Conservation (phyloP, 1,139 yeast species). For the Saccharomyces pastorianus region DNA sequence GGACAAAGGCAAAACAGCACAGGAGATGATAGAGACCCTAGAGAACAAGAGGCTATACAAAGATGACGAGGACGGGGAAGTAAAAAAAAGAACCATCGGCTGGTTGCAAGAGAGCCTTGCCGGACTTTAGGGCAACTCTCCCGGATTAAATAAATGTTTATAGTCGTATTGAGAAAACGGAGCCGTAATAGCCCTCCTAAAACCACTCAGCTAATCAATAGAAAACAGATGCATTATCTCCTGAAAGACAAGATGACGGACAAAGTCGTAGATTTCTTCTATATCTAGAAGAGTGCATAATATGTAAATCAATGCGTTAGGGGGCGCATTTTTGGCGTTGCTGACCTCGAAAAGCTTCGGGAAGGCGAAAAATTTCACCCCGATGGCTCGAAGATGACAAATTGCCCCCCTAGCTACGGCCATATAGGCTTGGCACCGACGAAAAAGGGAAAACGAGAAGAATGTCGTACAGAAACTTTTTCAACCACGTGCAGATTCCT, state of each 20-base stretch:
- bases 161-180: background rate
- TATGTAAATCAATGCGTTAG: background rate
- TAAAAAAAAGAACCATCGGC: slow-evolving; percentile 31
- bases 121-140: slow-evolving; percentile 17
- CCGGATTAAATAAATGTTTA: too few relatives aligned
- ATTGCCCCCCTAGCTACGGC: background rate
- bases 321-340: background rate
- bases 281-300: background rate
- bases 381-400: background rate
- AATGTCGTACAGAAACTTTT: background rate
- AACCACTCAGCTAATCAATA: too few relatives aligned
- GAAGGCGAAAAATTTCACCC: background rate
- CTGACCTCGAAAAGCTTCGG: background rate
- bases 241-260: too few relatives aligned
- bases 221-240: too few relatives aligned
- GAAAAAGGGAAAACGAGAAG: background rate
- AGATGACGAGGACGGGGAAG: slow-evolving; percentile 27
- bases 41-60: slow-evolving; percentile 29
- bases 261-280: too few relatives aligned
- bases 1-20: slow-evolving; percentile 29
- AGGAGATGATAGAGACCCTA: slow-evolving; percentile 28
- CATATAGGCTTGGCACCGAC: background rate
- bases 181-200: too few relatives aligned
- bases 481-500: background rate
- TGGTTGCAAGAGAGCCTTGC: slow-evolving; percentile 33